phyloP scores from a whole-genome alignment of 2,329 filamentous ascomycete species.

The Fusarium torreyae region DNA sequence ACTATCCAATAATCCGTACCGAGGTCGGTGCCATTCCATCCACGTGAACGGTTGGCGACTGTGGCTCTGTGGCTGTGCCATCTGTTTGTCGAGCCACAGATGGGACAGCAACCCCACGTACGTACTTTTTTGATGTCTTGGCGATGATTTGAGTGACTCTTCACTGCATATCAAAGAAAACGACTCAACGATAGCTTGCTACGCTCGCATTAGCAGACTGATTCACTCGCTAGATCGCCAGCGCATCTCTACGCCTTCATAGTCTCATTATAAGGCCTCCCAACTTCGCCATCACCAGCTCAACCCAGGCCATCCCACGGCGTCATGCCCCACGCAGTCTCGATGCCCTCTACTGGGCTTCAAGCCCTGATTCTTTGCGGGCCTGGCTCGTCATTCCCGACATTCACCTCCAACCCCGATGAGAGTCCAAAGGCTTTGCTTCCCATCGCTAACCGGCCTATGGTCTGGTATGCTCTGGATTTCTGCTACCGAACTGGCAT shows the following conservation, averaged over 20 bases:
- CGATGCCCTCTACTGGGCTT: constrained; percentile 81
- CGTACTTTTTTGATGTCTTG: constrained; percentile 49
- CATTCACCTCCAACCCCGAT: constrained; percentile 84
- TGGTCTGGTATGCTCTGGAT: constrained; percentile 92
- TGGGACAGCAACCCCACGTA: constrained; percentile 44
- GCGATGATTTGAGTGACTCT: constrained; percentile 50
- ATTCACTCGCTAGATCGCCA: background rate
- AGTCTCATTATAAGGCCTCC: background rate
- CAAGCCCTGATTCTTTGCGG: constrained; percentile 89
- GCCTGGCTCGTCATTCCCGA: constrained; percentile 84
- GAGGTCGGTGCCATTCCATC: constrained; percentile 34
- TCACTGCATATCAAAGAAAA: constrained; percentile 43
- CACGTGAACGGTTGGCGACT: constrained; percentile 42
- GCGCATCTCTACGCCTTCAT: background rate
- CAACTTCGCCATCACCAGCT: constrained; percentile 7
- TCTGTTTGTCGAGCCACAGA: constrained; percentile 43
- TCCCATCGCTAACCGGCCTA: constrained; percentile 86
- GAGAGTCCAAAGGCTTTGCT: constrained; percentile 87
- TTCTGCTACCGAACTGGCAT: constrained; percentile 88
- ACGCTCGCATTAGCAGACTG: constrained; percentile 11
- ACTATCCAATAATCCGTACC: constrained; percentile 50
- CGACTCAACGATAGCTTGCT: constrained; percentile 31
- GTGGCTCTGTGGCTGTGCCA: constrained; percentile 23
- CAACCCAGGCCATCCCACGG: constrained; percentile 28
- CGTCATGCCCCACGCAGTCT: constrained; percentile 81